Base-by-base conservation (phyloP, 23 red algal species). In the Gracilaria domingensis region DNA sequence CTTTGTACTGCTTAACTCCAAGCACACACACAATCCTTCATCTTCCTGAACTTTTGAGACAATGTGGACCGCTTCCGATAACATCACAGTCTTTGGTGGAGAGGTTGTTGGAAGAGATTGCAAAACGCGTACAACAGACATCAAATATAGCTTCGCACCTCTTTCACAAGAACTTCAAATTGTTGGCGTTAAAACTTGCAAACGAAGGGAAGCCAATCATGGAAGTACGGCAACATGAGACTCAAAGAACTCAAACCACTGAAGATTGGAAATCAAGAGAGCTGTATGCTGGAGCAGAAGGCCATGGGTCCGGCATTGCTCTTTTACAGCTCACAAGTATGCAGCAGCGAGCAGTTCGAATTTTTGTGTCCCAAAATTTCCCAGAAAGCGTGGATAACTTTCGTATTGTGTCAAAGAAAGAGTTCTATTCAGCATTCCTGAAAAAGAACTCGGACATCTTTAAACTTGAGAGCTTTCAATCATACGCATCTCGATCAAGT, bases 11-110 rank as follows among this genome's bases (percentile, higher is more conserved):
- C 58, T 24, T 80, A 6, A 80, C 48, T 0, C 76, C 76, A 14
- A 58, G 34, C 14, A 80, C 76, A 20, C 42, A 54, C 26, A 8
- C 76, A 2, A 80, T 80, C 8, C 54, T 80, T 16, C 76, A 80
- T 56, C 48, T 80, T 23, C 76, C 48, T 18, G 42, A 80, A 8
- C 25, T 59, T 32, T 25, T 80, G 23, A 60, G 28, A 35, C 7
- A 80, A 60, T 80, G 76, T 56, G 45, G 45, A 14, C 76, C 48
- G 9, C 48, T 80, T 5, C 48, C 33, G 12, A 58, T 34, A 8
- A 60, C 54, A 2, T 80, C 47, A 3, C 76, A 80, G 13, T 80
- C 58, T 29, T 12, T 80, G 1, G 21, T 80, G 1, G 76, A 80
- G 4, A 58, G 76, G 28, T 32, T 80, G 11, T 13, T 80, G 1